Percentiles rank a stretch among this genome's conserved stretches.
phyloP scores from a whole-genome alignment of 2,329 filamentous ascomycete genomes.

The Xylariaceae sp. region DNA sequence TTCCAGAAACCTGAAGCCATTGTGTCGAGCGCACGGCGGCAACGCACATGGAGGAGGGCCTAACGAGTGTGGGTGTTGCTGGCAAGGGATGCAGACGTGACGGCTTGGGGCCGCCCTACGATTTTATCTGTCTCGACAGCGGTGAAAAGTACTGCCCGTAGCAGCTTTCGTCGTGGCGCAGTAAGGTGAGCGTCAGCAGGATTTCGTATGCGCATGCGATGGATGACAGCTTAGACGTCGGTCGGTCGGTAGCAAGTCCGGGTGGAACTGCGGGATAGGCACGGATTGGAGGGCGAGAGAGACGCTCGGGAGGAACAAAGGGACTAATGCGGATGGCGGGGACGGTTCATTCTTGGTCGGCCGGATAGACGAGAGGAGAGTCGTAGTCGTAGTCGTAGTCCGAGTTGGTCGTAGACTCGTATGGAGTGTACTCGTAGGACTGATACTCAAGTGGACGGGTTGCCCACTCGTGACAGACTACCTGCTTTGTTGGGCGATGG shows the following conservation, averaged over 20 bases:
- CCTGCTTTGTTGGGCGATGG: no score
- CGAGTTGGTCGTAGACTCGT: no score
- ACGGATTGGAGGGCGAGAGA: not conserved
- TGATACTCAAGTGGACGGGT: no score
- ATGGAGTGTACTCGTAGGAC: no score
- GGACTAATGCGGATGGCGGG: not conserved
- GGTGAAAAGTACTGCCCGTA: no score
- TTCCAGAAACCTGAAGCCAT: conserved; percentile 21
- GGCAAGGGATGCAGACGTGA: not conserved
- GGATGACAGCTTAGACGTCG: not conserved
- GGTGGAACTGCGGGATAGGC: no score
- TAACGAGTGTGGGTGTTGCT: not conserved
- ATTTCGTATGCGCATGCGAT: not conserved
- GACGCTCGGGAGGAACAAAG: not conserved
- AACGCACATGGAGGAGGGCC: not conserved
- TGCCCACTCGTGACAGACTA: no score
- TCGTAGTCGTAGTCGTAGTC: not conserved
- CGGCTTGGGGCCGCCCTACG: not conserved
- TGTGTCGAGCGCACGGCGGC: conserved; percentile 5
- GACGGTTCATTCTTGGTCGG: not conserved
- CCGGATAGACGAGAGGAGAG: not conserved
- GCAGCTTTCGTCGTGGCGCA: not conserved
- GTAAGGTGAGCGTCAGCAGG: not conserved
- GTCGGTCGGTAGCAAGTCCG: not conserved
- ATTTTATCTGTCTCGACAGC: not conserved